Evolutionary conservation across 306 rosid genomes (phyloP).

Genomic region (Crataegus laevigata): DNA sequence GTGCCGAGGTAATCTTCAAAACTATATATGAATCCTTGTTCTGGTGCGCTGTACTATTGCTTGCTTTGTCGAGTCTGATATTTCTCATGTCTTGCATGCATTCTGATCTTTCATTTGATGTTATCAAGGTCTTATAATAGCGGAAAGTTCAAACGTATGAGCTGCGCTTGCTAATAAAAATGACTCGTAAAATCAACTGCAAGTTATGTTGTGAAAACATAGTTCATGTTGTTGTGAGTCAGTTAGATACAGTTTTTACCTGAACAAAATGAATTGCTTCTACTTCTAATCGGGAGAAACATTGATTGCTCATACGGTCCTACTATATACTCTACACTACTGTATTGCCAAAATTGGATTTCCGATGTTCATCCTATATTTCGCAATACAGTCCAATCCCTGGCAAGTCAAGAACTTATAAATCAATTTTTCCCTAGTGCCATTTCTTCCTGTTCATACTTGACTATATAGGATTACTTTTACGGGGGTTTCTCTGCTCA

Average conservation of each 20-base stretch:
- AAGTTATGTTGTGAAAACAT: background rate
- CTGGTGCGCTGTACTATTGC: background rate
- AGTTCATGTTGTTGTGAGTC: background rate
- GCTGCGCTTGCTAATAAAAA: background rate
- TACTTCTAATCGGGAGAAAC: too few relatives aligned
- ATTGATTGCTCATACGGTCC: too few relatives aligned
- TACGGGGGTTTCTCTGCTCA: background rate
- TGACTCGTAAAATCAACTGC: background rate
- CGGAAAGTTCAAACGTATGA: background rate
- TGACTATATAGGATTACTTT: background rate
- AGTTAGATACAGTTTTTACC: background rate
- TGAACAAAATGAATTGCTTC: background rate
- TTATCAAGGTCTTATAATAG: background rate
- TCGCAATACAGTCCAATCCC: background rate
- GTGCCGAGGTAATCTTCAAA: constrained; percentile 7
- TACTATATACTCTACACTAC: too few relatives aligned
- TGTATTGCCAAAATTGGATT: too few relatives aligned
- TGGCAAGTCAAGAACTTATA: background rate
- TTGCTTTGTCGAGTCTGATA: background rate
- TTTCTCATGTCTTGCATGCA: background rate
- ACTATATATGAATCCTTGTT: background rate
- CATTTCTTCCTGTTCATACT: background rate
- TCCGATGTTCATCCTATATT: background rate
- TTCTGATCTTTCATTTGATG: background rate
- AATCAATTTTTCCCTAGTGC: background rate